These are phyloP conservation scores for Xylariaceae sp. DNA, from an alignment of 2,329 filamentous ascomycete genomes.

Conservation along the genomic window DNA sequence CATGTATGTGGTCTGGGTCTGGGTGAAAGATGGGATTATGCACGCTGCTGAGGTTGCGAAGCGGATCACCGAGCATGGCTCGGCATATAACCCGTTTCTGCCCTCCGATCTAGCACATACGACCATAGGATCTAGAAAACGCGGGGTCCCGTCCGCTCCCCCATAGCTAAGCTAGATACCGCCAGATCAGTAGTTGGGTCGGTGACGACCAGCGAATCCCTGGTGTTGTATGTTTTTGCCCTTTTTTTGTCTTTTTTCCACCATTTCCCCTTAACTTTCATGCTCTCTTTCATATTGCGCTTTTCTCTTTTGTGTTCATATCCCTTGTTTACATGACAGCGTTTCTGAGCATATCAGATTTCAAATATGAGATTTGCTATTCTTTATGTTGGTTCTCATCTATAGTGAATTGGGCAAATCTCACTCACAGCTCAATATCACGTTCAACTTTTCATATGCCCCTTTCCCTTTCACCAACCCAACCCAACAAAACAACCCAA, in stretches of 20 bases:
- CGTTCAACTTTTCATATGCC: too few relatives aligned
- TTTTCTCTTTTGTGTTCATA: neutral
- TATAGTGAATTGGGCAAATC: too few relatives aligned
- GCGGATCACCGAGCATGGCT: neutral
- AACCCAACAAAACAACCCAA: too few relatives aligned
- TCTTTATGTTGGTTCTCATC: too few relatives aligned
- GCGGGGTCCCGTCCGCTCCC: constrained; percentile 31
- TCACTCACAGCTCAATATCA: too few relatives aligned
- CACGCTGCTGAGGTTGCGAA: constrained; percentile 1
- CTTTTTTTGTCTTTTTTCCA: constrained; percentile 7
- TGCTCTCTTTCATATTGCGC: neutral
- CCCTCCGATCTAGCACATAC: constrained; percentile 18
- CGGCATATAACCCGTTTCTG: constrained; percentile 17
- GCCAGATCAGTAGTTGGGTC: constrained; percentile 31
- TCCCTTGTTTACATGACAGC: too few relatives aligned
- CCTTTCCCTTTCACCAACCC: too few relatives aligned
- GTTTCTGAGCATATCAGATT: too few relatives aligned
- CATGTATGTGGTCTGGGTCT: neutral
- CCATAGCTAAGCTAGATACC: constrained; percentile 30
- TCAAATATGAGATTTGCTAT: too few relatives aligned
- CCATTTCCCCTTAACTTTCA: constrained; percentile 1
- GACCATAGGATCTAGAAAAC: constrained; percentile 29
- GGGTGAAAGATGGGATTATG: too few relatives aligned
- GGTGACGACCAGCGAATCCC: constrained; percentile 32
- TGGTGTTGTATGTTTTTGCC: constrained; percentile 31